Base-by-base conservation (phyloP, 176 grass and related monocot species). In the Aegilops umbellulata region DNA sequence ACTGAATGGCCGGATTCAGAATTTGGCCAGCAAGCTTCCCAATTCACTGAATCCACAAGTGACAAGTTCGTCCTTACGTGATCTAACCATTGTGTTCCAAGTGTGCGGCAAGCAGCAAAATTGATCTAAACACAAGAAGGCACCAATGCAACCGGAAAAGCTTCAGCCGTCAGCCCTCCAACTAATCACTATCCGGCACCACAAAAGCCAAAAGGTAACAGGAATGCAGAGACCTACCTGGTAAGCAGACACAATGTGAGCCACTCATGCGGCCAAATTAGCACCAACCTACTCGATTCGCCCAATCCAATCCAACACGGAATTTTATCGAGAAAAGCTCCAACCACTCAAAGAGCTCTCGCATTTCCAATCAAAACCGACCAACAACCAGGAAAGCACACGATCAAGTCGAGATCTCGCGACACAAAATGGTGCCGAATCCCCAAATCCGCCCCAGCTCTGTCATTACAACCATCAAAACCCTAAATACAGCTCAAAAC, bases 391-490 rank as follows among this genome's bases (percentile, higher is more conserved):
- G 7, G 14, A 27, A 9, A 77, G 55, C 51, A 53, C 24, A 55
- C 60, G 55, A 65, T 35, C 39, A 36, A 36, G 61, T 16, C 69
- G 85, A 84, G 77, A 91, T 84, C 85, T 77, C 29, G 49, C 60
- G 74, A 25, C 4, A 62, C 13, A 23, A 46, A 60, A 77, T 5
- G 12, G 47, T 20, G 36, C 58, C 27, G 0, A 78, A 84, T 74
- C 44, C 81, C 20, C 67, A 34, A 39, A 64, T 39, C 55, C 73
- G 15, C 24, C 75, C 51, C 12, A 62, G 57, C 74, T 74, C 23
- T 71, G 2, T 4, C 67, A 38, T 13, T 34, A 49, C 44, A 35
- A 11, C 10, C 31, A 74, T 27, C 32, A 51, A 32, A 60, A 55
- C 60, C 7, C 74, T 32, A 51, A 22, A 8, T 5, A 68, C 74